Conservation (phyloP, 1,284 basidiomycete species). For the Fomes fomentarius region DNA sequence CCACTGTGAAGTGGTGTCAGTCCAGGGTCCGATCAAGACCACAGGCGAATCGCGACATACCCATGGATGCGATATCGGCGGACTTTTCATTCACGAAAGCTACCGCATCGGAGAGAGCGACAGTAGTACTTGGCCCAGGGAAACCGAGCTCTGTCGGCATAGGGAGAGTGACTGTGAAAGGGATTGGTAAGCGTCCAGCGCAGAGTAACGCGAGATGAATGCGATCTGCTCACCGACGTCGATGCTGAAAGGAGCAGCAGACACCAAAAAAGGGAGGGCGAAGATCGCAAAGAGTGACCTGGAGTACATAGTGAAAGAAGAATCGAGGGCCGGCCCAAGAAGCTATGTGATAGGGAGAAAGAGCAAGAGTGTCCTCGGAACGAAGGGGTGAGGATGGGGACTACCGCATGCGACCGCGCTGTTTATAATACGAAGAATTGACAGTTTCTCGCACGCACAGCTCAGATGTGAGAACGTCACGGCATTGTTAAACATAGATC, state of each 20-base stretch:
- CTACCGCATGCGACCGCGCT: neutral
- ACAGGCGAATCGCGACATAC: neutral
- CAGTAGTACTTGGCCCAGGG: neutral
- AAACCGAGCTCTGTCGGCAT: conserved; percentile 9
- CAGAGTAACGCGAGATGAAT: neutral
- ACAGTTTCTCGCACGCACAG: no score
- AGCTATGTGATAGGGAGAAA: conserved; percentile 1
- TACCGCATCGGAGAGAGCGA: conserved; percentile 4
- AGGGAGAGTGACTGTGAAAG: conserved; percentile 1
- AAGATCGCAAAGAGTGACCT: conserved; percentile 1
- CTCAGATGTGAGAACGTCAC: no score
- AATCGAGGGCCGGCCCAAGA: conserved; percentile 5
- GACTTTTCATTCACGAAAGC: conserved; percentile 3
- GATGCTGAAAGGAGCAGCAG: neutral
- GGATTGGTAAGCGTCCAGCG: no score
- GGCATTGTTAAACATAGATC: no score
- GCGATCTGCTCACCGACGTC: neutral
- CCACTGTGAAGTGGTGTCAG: neutral
- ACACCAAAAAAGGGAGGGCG: neutral
- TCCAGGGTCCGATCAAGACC: neutral
- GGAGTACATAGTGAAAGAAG: conserved; percentile 2
- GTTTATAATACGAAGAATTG: neutral
- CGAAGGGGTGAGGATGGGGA: neutral
- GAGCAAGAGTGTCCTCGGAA: neutral
- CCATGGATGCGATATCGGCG: conserved; percentile 1